phyloP scores from a whole-genome alignment of 805 yeast species.

The Torulaspora gathmanii region DNA sequence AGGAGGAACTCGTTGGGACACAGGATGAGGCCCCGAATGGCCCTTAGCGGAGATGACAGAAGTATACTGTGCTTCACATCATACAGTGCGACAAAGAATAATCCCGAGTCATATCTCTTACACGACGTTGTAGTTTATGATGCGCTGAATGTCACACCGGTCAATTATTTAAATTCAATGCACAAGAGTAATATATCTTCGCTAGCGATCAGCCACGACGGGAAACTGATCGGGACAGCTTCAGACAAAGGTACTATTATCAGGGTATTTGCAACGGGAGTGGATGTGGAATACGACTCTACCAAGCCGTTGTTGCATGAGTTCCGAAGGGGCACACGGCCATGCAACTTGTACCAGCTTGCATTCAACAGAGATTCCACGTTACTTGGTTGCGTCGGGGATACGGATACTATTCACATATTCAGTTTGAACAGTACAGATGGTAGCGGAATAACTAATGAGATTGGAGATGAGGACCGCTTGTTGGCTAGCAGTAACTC shows the following conservation, averaged over 20 bases:
- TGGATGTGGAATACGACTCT: conserved; percentile 36
- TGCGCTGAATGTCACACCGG: conserved; percentile 63
- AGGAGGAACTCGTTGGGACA: conserved; percentile 17
- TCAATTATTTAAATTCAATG: conserved; percentile 42
- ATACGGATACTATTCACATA: conserved; percentile 86
- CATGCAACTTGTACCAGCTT: conserved; percentile 64
- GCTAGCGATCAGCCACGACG: conserved; percentile 51
- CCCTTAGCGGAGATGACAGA: conserved; percentile 31
- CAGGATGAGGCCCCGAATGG: conserved; percentile 21
- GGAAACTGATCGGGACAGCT: conserved; percentile 58
- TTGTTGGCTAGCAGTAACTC: conserved; percentile 9
- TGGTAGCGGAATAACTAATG: conserved; percentile 5
- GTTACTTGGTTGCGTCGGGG: conserved; percentile 73
- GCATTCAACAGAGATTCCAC: conserved; percentile 58
- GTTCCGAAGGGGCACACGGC: conserved; percentile 70
- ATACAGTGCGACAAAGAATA: conserved; percentile 23
- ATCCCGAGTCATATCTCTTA: conserved; percentile 44
- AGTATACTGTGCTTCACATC: conserved; percentile 33
- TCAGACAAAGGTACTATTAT: conserved; percentile 69
- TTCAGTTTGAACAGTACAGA: conserved; percentile 47
- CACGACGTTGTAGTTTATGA: conserved; percentile 68
- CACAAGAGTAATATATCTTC: conserved; percentile 33
- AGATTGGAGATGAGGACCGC: conserved; percentile 13
- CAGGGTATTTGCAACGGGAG: conserved; percentile 55
- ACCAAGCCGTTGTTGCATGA: conserved; percentile 39